These are phyloP conservation scores for Iris macrosiphon DNA, from an alignment of 106 monocot genomes.

Conservation along the genomic window DNA sequence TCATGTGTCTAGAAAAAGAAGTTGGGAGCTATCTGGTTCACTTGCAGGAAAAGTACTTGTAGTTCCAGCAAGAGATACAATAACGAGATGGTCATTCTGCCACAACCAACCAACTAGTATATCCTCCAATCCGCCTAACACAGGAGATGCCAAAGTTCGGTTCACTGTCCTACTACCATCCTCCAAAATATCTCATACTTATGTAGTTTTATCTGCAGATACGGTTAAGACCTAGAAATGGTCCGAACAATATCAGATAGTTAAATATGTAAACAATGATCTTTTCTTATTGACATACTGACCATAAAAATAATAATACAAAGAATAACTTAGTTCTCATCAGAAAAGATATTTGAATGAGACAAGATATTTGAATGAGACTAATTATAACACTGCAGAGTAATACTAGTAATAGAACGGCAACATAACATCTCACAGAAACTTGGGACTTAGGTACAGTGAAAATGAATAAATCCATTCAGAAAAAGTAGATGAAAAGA, in stretches of 20 bases:
- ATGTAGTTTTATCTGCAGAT: slow-evolving; percentile 88
- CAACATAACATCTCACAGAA: too few species aligned
- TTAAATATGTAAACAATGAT: neutral
- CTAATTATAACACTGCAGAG: too few species aligned
- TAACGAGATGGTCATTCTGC: slow-evolving; percentile 74
- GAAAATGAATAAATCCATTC: too few species aligned
- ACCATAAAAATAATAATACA: too few species aligned
- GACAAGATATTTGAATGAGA: too few species aligned
- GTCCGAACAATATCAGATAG: too few species aligned
- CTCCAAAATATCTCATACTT: slow-evolving; percentile 77
- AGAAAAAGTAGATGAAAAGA: too few species aligned
- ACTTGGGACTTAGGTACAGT: too few species aligned
- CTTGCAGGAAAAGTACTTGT: slow-evolving; percentile 56
- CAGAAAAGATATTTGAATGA: too few species aligned
- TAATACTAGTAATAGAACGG: too few species aligned
- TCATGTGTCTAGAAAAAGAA: slow-evolving; percentile 77
- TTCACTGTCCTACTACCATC: slow-evolving; percentile 56
- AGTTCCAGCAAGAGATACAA: slow-evolving; percentile 73
- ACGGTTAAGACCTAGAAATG: slow-evolving; percentile 62
- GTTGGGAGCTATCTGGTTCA: slow-evolving; percentile 39
- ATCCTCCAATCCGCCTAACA: slow-evolving; percentile 78
- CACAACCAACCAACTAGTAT: slow-evolving; percentile 89
- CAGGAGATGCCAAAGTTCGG: slow-evolving; percentile 48
- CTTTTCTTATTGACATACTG: neutral
- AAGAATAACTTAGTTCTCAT: too few species aligned